Percentiles rank a stretch among this genome's conserved stretches.
Evolutionary conservation across 306 rosid species (phyloP).

Genomic region (Mimosa pudica): DNA sequence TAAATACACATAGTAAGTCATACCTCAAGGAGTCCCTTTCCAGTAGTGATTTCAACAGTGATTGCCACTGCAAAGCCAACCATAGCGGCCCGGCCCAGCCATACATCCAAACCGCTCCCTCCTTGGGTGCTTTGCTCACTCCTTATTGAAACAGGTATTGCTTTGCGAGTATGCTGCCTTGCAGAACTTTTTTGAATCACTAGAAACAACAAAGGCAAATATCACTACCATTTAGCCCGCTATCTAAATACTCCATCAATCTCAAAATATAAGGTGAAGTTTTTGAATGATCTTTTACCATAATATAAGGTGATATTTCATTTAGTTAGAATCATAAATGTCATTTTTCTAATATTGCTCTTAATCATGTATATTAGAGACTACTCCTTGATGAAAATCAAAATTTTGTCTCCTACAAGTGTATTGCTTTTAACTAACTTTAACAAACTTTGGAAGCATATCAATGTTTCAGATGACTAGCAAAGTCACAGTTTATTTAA

Average conservation of each 20-base stretch:
- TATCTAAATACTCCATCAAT: neutral
- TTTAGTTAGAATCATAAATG: too few species aligned
- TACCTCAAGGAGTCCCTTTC: conserved; percentile 96
- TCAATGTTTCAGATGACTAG: too few species aligned
- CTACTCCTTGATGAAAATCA: too few species aligned
- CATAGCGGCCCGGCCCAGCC: conserved; percentile 93
- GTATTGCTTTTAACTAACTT: too few species aligned
- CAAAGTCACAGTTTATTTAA: too few species aligned
- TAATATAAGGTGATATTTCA: too few species aligned
- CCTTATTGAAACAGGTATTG: conserved; percentile 61
- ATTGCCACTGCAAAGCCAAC: conserved; percentile 82
- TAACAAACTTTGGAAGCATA: too few species aligned
- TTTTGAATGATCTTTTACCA: too few species aligned
- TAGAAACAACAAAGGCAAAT: conserved; percentile 35
- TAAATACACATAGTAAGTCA: neutral
- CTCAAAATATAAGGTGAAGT: too few species aligned
- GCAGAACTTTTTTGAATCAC: conserved; percentile 52
- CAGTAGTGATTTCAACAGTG: conserved; percentile 75
- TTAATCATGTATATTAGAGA: too few species aligned
- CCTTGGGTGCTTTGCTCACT: conserved; percentile 73
- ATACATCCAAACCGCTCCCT: conserved; percentile 68
- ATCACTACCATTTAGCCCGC: conserved; percentile 6
- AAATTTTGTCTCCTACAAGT: too few species aligned
- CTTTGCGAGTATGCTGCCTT: conserved; percentile 46
- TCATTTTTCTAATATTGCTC: too few species aligned